phyloP scores from a whole-genome alignment of 345 rosid species.

The Balakata baccata region DNA sequence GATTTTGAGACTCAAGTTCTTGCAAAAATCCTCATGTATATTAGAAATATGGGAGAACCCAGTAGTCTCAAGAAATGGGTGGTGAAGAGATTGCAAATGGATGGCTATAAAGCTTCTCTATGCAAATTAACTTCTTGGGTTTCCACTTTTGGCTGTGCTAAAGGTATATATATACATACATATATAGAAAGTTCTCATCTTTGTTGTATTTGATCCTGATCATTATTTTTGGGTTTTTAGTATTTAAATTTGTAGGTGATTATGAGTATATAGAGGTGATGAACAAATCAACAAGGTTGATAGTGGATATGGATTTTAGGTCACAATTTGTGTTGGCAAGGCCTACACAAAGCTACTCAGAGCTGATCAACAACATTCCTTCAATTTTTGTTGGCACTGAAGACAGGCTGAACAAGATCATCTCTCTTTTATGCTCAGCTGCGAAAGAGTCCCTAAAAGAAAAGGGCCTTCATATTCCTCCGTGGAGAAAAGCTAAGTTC shows the following conservation, averaged over 20 bases:
- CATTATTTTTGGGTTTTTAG: conserved; percentile 10
- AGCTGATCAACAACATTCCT: conserved; percentile 34
- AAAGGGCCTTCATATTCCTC: conserved; percentile 42
- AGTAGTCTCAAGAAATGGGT: conserved; percentile 36
- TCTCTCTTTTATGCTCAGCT: conserved; percentile 44
- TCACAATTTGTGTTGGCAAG: conserved; percentile 55
- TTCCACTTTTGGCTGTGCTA: conserved; percentile 10
- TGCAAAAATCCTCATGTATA: conserved; percentile 26
- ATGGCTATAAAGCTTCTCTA: conserved; percentile 34
- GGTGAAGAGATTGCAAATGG: conserved; percentile 25
- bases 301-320: conserved; percentile 52
- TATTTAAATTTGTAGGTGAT: conserved; percentile 27
- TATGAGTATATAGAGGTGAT: conserved; percentile 50
- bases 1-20: conserved; percentile 35
- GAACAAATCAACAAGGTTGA: conserved; percentile 31
- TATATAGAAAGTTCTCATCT: too few species aligned
- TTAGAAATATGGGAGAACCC: conserved; percentile 25
- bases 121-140: conserved; percentile 31
- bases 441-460: conserved; percentile 41
- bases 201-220: background rate
- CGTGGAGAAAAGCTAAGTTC: conserved; percentile 52
- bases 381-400: conserved; percentile 40
- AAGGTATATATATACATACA: conserved; percentile 10
- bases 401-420: conserved; percentile 37
- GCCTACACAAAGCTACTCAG: conserved; percentile 39